Percentiles rank a stretch among this genome's conserved stretches.
Conservation (phyloP, 768 basidiomycete genomes). For the Pseudohyphozyma bogoriensis region DNA sequence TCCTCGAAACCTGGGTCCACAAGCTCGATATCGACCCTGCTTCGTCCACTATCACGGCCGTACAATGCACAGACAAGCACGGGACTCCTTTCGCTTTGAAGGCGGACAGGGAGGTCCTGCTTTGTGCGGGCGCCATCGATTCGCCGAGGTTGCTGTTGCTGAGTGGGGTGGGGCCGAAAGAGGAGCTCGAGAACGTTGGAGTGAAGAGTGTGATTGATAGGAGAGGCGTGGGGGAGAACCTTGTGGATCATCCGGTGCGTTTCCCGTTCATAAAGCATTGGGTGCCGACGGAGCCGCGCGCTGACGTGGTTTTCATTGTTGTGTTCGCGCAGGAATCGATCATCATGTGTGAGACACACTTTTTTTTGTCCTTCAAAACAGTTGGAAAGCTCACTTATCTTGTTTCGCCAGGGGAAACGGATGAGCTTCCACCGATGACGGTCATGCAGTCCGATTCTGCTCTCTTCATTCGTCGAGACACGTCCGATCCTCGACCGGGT, state of each 20-base stretch:
- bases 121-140: constrained; percentile 42
- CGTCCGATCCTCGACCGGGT: constrained; percentile 2
- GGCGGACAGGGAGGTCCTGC: constrained; percentile 33
- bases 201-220: constrained; percentile 35
- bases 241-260: constrained; percentile 13
- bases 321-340: neutral
- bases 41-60: neutral
- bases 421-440: constrained; percentile 2
- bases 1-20: constrained; percentile 6
- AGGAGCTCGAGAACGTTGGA: constrained; percentile 37
- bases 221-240: constrained; percentile 38
- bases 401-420: neutral
- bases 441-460: constrained; percentile 7
- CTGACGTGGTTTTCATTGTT: neutral
- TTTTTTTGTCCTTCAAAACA: neutral
- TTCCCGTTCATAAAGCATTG: too few species aligned
- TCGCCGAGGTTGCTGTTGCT: constrained; percentile 44
- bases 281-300: too few species aligned
- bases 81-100: neutral
- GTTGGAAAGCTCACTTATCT: neutral
- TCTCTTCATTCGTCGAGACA: constrained; percentile 3
- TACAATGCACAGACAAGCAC: neutral
- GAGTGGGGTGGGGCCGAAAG: constrained; percentile 45
- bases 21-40: neutral
- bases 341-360: constrained; percentile 1